These are phyloP conservation scores for Cupressus sempervirens DNA, from an alignment of 75 land plant species.

Conservation along the genomic window DNA sequence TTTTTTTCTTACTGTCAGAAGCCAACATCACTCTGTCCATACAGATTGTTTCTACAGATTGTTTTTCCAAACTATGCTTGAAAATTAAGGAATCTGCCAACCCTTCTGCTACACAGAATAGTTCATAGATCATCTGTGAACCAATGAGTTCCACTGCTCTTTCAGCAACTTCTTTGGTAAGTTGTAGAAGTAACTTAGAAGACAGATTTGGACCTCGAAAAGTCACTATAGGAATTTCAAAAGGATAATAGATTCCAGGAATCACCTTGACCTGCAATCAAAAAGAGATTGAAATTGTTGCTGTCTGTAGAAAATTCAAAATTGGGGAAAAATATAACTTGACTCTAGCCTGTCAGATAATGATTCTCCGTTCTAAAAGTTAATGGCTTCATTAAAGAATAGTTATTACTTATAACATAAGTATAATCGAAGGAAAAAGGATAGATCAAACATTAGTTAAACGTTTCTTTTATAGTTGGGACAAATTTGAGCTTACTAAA, in stretches of 20 bases:
- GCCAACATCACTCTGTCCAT: not conserved
- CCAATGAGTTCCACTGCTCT: conserved; percentile 18
- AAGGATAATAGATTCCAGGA: conserved; percentile 25
- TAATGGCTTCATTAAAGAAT: not conserved
- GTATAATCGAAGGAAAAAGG: not conserved
- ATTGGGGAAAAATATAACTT: not conserved
- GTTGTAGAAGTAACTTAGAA: conserved; percentile 12
- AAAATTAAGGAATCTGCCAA: conserved; percentile 13
- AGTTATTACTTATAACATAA: not conserved
- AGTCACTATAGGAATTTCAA: conserved; percentile 30
- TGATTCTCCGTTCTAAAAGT: not conserved
- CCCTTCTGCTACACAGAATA: conserved; percentile 19
- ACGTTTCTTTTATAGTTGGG: not conserved
- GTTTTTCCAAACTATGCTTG: conserved; percentile 3
- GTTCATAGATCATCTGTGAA: conserved; percentile 32
- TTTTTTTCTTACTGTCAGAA: not conserved
- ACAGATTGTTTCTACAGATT: not conserved
- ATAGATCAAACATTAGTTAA: not conserved
- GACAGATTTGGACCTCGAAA: conserved; percentile 16
- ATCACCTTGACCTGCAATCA: conserved; percentile 22
- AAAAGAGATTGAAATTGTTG: not conserved
- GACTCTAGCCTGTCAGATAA: not conserved
- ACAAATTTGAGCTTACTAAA: not conserved
- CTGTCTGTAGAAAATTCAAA: not conserved
- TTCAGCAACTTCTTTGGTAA: conserved; percentile 22